phyloP scores from a whole-genome alignment of 2,329 filamentous ascomycete species.

The Sarocladium strictum region DNA sequence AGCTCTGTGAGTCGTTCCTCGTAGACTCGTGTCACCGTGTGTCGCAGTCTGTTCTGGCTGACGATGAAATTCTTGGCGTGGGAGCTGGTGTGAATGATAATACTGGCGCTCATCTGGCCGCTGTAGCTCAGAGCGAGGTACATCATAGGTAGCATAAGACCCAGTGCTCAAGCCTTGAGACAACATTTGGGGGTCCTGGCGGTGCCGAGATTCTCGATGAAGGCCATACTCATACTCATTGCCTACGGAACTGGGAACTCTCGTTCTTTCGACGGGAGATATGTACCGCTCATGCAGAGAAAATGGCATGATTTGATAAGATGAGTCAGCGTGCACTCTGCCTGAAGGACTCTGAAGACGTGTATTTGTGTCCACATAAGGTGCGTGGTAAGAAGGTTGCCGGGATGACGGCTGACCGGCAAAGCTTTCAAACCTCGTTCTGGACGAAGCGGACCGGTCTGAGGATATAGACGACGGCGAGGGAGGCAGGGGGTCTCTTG shows the following conservation, averaged over 20 bases:
- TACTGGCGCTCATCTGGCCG: neutral
- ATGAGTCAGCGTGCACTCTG: neutral
- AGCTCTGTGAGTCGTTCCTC: neutral
- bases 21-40: neutral
- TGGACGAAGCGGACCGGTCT: neutral
- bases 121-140: neutral
- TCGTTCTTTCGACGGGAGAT: neutral
- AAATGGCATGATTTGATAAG: neutral
- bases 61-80: neutral
- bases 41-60: neutral
- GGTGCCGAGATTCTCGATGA: neutral
- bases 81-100: conserved; percentile 6
- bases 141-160: neutral
- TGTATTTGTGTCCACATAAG: neutral
- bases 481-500: neutral
- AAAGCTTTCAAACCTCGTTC: neutral
- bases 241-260: neutral
- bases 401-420: neutral
- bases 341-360: neutral
- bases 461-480: neutral
- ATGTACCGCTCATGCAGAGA: neutral
- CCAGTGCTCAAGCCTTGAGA: neutral
- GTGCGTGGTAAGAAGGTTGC: neutral
- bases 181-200: neutral
- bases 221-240: neutral